phyloP scores from a whole-genome alignment of 1,284 basidiomycete genomes.

The Ganoderma lucidum region DNA sequence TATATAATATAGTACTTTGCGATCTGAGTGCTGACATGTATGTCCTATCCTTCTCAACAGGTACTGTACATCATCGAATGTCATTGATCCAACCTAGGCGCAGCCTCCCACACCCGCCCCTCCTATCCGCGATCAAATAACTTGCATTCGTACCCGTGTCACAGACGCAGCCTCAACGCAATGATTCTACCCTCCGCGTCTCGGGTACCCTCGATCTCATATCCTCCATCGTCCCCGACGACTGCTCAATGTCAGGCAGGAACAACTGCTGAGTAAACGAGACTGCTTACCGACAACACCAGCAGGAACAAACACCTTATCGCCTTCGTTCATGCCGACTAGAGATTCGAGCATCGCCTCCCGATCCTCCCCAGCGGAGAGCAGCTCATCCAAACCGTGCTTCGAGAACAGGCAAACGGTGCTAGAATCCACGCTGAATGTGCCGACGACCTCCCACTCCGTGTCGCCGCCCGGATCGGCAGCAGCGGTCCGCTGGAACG shows the following conservation, averaged over 20 bases:
- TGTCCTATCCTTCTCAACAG: not conserved
- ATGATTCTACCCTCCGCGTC: not conserved
- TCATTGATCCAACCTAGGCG: not conserved
- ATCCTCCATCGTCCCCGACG: not conserved
- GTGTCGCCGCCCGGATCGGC: not conserved
- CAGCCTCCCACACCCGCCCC: not conserved
- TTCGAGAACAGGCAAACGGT: not conserved
- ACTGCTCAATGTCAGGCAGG: not conserved
- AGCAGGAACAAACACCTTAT: not conserved
- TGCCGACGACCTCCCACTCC: constrained; percentile 3
- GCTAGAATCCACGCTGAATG: not conserved
- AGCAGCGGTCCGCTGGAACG: not conserved
- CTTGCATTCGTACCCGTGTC: too few relatives aligned
- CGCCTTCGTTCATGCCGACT: not conserved
- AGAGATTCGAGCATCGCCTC: constrained; percentile 4
- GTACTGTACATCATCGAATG: not conserved
- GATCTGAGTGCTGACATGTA: not conserved
- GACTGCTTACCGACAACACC: not conserved
- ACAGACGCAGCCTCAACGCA: not conserved
- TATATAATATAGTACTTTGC: not conserved
- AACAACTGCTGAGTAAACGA: not conserved
- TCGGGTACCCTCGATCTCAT: not conserved
- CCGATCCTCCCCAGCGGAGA: not conserved
- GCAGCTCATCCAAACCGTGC: not conserved
- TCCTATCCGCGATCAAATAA: too few relatives aligned